Base-by-base conservation (phyloP, 306 rosid genomes). In the Cicer chorassanicum region DNA sequence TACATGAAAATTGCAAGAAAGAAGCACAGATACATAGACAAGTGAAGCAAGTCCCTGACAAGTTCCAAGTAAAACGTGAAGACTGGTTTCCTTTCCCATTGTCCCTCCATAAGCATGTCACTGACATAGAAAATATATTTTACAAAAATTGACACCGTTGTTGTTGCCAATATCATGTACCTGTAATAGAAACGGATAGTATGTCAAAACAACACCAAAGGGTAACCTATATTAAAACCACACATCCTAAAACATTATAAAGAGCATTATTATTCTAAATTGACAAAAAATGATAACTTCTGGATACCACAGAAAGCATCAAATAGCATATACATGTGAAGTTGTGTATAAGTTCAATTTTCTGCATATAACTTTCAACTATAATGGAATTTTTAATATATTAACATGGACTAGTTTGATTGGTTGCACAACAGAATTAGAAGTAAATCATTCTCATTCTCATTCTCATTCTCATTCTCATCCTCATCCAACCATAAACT, bases 91-190 rank as follows among this genome's bases (percentile, higher is more conserved):
- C 34, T 92, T 87, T 95, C 99, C 99, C 99, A 95, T 51, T 95
- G 99, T 77, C 97, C 98, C 75, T 95, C 99, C 99, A 92, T 95
- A 74, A 95, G 93, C 87, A 89, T 86, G 85, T 95, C 99, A 61
- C 81, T 86, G 40, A 95, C 97, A 73, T 95, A 95, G 91, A 95
- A 95, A 79, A 92, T 72, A 67, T 92, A 95, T 84, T 95, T 95
- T 19, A 92, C 91, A 77, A 95, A 92, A 42, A 89, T 90, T 29
- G 99, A 86, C 71, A 83, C 93, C 87, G 85, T 89, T 15, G 97
- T 92, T 65, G 97, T 92, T 3, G 97, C 96, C 72, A 89, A 87
- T 74, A 92, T 89, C 97, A 92, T 89, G 91, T 89, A 92, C 92
- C 97, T 95, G 89, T 70, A 45, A 80, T 39, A 66, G 73, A 81